Base-by-base conservation (phyloP, 2,329 filamentous ascomycete genomes). In the Paecilomyces variotii region DNA sequence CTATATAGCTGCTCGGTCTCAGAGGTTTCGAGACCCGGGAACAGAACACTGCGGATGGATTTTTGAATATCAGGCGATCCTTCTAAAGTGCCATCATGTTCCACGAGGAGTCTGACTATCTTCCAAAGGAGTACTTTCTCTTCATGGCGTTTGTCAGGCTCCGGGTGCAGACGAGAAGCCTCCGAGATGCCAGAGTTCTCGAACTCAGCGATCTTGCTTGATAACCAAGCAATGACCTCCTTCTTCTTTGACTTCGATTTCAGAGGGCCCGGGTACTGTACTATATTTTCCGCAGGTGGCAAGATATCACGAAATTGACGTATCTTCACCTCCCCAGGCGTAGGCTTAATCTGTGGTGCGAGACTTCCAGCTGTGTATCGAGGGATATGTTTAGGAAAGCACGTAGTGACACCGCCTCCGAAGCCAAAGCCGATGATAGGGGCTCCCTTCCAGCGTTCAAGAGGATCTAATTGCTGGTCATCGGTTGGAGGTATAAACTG, bases 171-270 rank as follows among this genome's bases (percentile, higher is more conserved):
- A 76, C 82, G 54, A 77, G 84, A 56, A 77, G 70, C 57, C 75
- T 80, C 66, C 9, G 80, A 74, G 3, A 74, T 63, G 34, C 75
- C 70, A 55, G 71, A 64, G 51, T 80, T 83, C 69, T 95, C 90
- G 35, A 97, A 76, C 0, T 78, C 78, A 39, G 90, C 87, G 58
- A 97, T 93, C 56, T 87, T 90, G 60, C 82, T 79, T 3, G 81
- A 83, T 52, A 99, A 79, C 94, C 95, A 99, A 1, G 84, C 75
- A 51, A 92, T 66, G 0, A 91, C 84, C 57, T 99, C 93, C 78
- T 97, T 99, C 80, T 99, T 99, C 80, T 96, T 97, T 1, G 87
- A 86, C 70, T 97, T 97, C 49, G 86, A 83, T 72, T 88, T 91
- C 28, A 99, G 78, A 2, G 95, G 94, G 0, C 94, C 94, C 0